phyloP scores from a whole-genome alignment of 148 eudicot species.

The Persicaria maculosa region DNA sequence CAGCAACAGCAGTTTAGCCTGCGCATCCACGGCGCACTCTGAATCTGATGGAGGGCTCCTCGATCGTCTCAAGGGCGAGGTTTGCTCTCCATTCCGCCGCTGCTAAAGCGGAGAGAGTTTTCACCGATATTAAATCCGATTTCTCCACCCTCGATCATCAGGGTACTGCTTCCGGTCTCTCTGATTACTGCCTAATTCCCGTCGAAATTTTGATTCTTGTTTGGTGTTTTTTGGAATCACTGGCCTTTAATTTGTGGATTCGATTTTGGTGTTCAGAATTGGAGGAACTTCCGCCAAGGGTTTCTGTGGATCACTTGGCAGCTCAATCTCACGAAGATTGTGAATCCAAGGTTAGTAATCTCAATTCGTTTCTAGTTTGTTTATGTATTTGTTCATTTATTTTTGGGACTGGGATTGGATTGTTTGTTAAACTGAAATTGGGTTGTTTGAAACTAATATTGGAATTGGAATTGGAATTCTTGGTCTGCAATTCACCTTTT shows the following conservation, averaged over 20 bases:
- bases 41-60: conserved; percentile 42
- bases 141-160: conserved; percentile 29
- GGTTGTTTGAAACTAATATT: background rate
- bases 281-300: conserved; percentile 1
- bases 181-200: background rate
- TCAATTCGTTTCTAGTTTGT: background rate
- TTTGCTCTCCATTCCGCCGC: conserved; percentile 90
- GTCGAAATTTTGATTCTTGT: background rate
- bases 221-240: background rate
- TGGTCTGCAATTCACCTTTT: background rate
- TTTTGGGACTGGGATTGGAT: background rate
- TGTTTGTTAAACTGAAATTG: background rate
- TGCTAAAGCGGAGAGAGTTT: conserved; percentile 78
- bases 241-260: background rate
- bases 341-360: conserved; percentile 7
- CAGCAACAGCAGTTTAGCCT: background rate
- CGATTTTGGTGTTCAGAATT: background rate
- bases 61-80: conserved; percentile 69
- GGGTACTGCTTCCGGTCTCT: conserved; percentile 24
- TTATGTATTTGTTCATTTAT: too few species aligned
- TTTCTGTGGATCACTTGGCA: conserved; percentile 3
- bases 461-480: background rate
- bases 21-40: background rate
- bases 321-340: background rate
- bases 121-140: conserved; percentile 76